These are phyloP conservation scores for Detonula confervacea DNA, from an alignment of 352 stramenopile genomes.

Conservation along the genomic window DNA sequence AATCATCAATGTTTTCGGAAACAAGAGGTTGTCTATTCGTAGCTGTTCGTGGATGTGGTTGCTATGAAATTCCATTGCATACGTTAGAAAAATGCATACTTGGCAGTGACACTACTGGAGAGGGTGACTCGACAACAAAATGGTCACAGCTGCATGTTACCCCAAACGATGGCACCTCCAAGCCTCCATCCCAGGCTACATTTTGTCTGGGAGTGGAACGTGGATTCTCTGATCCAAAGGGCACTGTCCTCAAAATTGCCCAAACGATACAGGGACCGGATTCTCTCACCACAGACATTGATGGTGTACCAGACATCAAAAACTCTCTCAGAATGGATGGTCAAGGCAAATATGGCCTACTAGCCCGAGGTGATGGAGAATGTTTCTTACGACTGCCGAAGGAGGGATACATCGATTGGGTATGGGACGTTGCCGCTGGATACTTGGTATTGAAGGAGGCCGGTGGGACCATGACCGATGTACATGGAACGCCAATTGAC, in stretches of 20 bases:
- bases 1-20: constrained; percentile 28
- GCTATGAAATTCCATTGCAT: constrained; percentile 63
- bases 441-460: constrained; percentile 76
- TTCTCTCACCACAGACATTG: constrained; percentile 20
- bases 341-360: constrained; percentile 78
- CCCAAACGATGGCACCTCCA: constrained; percentile 34
- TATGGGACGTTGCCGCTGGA: constrained; percentile 86
- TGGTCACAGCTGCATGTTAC: constrained; percentile 49
- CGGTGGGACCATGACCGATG: constrained; percentile 86
- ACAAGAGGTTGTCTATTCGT: constrained; percentile 70
- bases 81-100: constrained; percentile 33
- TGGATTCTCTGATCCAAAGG: constrained; percentile 62
- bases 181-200: constrained; percentile 18
- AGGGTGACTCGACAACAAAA: not conserved
- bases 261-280: constrained; percentile 55
- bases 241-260: constrained; percentile 50
- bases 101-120: not conserved
- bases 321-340: constrained; percentile 67
- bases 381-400: constrained; percentile 70
- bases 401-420: constrained; percentile 78
- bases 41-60: constrained; percentile 55
- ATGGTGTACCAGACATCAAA: constrained; percentile 55
- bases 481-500: constrained; percentile 89
- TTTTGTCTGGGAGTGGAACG: constrained; percentile 65
- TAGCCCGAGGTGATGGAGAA: constrained; percentile 74